Base-by-base conservation (phyloP, 805 yeast species). In the Saccharomycopsis sp. region DNA sequence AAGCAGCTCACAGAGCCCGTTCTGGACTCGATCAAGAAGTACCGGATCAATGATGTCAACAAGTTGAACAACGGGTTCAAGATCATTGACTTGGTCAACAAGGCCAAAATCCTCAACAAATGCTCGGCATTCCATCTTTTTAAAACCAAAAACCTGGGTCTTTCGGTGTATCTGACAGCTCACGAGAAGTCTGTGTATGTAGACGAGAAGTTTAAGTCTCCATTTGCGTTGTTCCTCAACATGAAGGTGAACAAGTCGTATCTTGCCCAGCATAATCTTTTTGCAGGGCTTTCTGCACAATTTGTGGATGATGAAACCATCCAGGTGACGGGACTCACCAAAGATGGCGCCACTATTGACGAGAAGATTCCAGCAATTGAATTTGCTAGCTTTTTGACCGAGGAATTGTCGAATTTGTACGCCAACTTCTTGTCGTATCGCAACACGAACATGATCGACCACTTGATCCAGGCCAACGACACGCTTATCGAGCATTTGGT, bases 121-220 rank as follows among this genome's bases (percentile, higher is more conserved):
- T 80, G 84, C 1, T 87, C 90, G 53, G 92, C 97, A 2, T 90
- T 92, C 72, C 97, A 92, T 72, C 72, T 93, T 35, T 93, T 93
- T 75, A 82, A 79, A 63, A 75, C 81, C 2, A 62, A 66, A 9
- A 69, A 70, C 25, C 70, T 70, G 56, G 75, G 75, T 42, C 58
- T 75, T 60, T 66, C 77, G 41, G 65, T 85, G 0, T 87, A 80
- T 67, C 83, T 83, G 12, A 82, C 91, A 2, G 94, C 94, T 0
- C 96, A 88, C 67, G 88, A 84, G 64, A 64, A 72, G 1, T 64
- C 71, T 0, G 73, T 78, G 0, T 88, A 86, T 65, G 67, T 66
- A 3, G 67, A 67, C 2, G 96, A 88, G 66, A 74, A 70, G 3
- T 71, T 81, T 23, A 82, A 82, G 64, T 82, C 93, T 0, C 84